Percentiles rank a stretch among this genome's conserved stretches.
phyloP scores from a whole-genome alignment of 129 eudicot species.

The Smallanthus sonchifolius region DNA sequence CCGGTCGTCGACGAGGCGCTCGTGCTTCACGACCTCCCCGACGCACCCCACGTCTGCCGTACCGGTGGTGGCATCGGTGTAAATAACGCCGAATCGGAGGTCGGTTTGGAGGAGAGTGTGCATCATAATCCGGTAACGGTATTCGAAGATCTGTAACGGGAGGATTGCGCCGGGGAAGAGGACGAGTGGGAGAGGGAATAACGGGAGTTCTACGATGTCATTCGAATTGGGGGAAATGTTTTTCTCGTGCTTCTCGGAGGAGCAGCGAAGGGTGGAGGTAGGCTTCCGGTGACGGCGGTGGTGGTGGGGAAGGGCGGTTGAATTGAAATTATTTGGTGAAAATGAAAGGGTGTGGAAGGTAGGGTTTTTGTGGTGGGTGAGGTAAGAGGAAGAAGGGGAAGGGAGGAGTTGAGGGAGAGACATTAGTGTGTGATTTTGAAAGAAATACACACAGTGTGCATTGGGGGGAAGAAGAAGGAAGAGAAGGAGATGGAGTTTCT shows the following conservation, averaged over 20 bases:
- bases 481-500: constrained; percentile 19
- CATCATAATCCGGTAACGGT: constrained; percentile 93
- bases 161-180: constrained; percentile 88
- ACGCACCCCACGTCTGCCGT: constrained; percentile 91
- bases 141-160: constrained; percentile 84
- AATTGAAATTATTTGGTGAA: constrained; percentile 3
- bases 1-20: constrained; percentile 71
- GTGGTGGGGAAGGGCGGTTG: constrained; percentile 18
- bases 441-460: neutral
- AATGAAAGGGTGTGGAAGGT: constrained; percentile 24
- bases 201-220: constrained; percentile 71
- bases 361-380: constrained; percentile 39
- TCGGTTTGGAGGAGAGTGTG: constrained; percentile 86
- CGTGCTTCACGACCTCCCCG: constrained; percentile 89
- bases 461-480: constrained; percentile 9
- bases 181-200: constrained; percentile 85
- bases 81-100: constrained; percentile 86
- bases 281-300: constrained; percentile 36
- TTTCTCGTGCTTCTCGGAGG: constrained; percentile 49
- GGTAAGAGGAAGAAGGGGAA: constrained; percentile 45
- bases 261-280: constrained; percentile 44
- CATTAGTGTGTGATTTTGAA: constrained; percentile 31
- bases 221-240: constrained; percentile 42
- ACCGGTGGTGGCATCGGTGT: constrained; percentile 69
- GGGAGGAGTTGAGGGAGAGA: constrained; percentile 62